Evolutionary conservation across 2,329 filamentous ascomycete genomes (phyloP).

Genomic region (Fusarium proliferatum): DNA sequence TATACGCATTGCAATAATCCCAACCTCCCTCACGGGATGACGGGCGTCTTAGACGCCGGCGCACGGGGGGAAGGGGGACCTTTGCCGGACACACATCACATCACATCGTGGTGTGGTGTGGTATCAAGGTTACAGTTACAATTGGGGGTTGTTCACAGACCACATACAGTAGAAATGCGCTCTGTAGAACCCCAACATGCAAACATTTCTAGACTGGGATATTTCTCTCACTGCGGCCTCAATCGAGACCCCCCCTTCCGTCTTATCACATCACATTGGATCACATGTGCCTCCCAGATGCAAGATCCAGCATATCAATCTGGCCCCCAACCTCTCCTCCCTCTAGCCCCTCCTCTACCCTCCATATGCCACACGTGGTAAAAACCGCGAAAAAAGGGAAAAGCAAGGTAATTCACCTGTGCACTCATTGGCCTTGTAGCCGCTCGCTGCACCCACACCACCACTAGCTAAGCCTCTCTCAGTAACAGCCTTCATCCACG

Average conservation of each 20-base stretch:
- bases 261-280: conserved; percentile 1
- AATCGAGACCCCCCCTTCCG: conserved; percentile 19
- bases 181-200: neutral
- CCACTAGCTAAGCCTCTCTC: conserved; percentile 6
- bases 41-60: conserved; percentile 26
- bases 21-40: conserved; percentile 8
- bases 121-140: conserved; percentile 13
- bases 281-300: conserved; percentile 17
- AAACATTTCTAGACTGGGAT: neutral
- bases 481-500: neutral
- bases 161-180: neutral
- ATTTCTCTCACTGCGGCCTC: conserved; percentile 7
- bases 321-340: conserved; percentile 26
- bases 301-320: conserved; percentile 36
- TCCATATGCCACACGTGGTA: conserved; percentile 32
- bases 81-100: conserved; percentile 4
- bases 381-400: neutral
- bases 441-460: conserved; percentile 40
- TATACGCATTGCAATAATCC: conserved; percentile 1
- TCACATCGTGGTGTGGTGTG: conserved; percentile 1
- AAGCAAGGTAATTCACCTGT: conserved; percentile 1
- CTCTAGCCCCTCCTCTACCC: conserved; percentile 17
- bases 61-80: neutral
- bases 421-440: conserved; percentile 40
- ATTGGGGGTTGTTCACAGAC: neutral